Base-by-base conservation (phyloP, 2,329 filamentous ascomycete genomes). In the Fusarium penzigii region DNA sequence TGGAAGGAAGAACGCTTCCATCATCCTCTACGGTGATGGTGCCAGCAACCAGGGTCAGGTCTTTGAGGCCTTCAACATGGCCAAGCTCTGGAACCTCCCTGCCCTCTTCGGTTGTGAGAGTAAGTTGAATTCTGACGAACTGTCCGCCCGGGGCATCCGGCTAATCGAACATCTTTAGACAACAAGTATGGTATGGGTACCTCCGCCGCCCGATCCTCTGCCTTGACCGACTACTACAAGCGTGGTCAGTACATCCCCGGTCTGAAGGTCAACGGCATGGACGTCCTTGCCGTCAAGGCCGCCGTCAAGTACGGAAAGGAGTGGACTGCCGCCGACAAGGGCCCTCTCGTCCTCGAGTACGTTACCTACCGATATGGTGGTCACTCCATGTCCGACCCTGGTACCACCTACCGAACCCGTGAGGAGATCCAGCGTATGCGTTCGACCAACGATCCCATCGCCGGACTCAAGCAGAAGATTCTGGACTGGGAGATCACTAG, bases 171-270 rank as follows among this genome's bases (percentile, higher is more conserved):
- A 29, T 29, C 20, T 25, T 29, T 16, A 96, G 92, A 99, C 86
- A 99, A 99, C 89, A 99, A 99, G 80, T 99, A 99, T 75, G 94
- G 94, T 75, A 99, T 99, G 94, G 94, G 94, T 78, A 99, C 94
- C 59, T 89, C 94, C 56, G 93, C 94, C 64, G 88, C 88, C 77
- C 92, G 94, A 69, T 92, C 94, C 56, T 93, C 94, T 55, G 94
- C 94, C 67, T 79, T 97, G 72, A 97, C 94, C 75, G 94, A 99
- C 76, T 99, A 99, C 87, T 97, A 99, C 86, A 97, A 97, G 88
- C 93, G 94, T 78, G 94, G 94, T 64, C 94, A 99, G 80, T 99
- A 97, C 83, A 99, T 99, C 65, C 93, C 94, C 52, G 94, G 94
- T 80, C 86, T 99, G 68, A 99, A 99, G 85, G 91, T 99, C 76